Evolutionary conservation across 139 green algal genomes (phyloP), one percentile per base, ranked within the genome.

Genomic region (Nannochloris sp.): DNA sequence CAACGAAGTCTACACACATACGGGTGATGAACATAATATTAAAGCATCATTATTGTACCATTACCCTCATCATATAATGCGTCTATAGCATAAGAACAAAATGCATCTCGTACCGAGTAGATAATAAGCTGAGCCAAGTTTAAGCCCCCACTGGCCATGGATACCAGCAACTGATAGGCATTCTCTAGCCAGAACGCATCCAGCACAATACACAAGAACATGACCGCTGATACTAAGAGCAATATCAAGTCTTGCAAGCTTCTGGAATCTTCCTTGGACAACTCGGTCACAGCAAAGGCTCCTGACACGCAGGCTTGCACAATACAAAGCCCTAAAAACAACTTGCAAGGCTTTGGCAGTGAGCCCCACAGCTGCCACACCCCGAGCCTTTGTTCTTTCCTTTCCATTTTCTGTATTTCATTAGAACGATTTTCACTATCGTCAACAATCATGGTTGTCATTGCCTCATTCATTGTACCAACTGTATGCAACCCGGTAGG

Each of bases 161-260:
- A 55, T 12, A 48, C 68, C 36, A 74, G 68, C 61, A 74, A 54
- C 51, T 74, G 68, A 43, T 58, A 74, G 0, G 48, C 68, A 44
- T 74, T 74, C 58, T 74, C 68, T 18, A 44, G 21, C 14, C 2
- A 50, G 54, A 74, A 74, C 0, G 68, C 68, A 37, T 74, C 68
- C 16, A 62, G 34, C 15, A 74, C 59, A 15, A 74, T 61, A 16
- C 9, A 15, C 60, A 74, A 27, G n/a, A 51, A 51, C 9, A 65
- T 58, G 7, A 63, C 25, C 1, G 68, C 34, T 2, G 68, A 65
- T n/a, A 37, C 7, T 5, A 74, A 61, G 16, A 74, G 58, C 15
- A 74, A 61, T 2, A 54, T 8, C 5, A 50, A 21, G 29, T 74
- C 68, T 56, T 65, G 68, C 18, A 64, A 29, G 60, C 16, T 53